phyloP scores from a whole-genome alignment of 148 eudicot genomes.

The Bassia scoparia region DNA sequence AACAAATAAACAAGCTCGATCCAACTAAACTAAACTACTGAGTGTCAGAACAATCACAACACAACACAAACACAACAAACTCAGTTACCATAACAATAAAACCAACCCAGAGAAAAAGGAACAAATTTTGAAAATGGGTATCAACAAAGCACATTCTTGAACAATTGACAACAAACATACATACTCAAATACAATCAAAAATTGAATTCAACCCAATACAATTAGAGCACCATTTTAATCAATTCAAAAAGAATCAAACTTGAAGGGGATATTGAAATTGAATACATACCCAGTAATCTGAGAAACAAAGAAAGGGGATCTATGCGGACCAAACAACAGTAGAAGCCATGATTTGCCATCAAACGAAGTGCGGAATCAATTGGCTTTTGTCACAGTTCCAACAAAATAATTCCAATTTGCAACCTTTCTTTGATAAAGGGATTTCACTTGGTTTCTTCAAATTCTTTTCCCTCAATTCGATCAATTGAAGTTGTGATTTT shows the following conservation, averaged over 20 bases:
- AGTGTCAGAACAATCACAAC: too few relatives aligned
- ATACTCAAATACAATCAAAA: too few relatives aligned
- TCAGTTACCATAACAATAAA: not conserved
- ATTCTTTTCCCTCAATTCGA: not conserved
- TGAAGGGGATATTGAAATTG: not conserved
- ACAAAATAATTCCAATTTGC: slow-evolving; percentile 56
- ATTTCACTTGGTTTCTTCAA: slow-evolving; percentile 47
- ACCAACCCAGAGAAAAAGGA: not conserved
- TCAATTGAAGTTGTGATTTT: not conserved
- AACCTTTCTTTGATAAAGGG: slow-evolving; percentile 51
- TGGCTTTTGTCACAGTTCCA: slow-evolving; percentile 44
- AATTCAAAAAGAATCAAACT: not conserved
- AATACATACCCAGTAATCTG: slow-evolving; percentile 30
- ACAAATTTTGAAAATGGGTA: too few relatives aligned
- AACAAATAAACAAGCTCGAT: too few relatives aligned
- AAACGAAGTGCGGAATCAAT: slow-evolving; percentile 31
- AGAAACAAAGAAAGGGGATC: not conserved
- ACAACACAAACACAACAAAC: not conserved
- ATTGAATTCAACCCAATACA: not conserved
- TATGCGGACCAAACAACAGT: slow-evolving; percentile 42
- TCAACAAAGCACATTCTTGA: too few relatives aligned
- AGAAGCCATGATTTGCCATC: slow-evolving; percentile 56
- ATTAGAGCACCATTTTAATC: not conserved
- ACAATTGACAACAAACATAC: too few relatives aligned
- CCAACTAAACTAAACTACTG: too few relatives aligned